These are phyloP conservation scores for Aspergillus pseudoglaucus DNA, from an alignment of 2,329 filamentous ascomycete species.

Conservation along the genomic window DNA sequence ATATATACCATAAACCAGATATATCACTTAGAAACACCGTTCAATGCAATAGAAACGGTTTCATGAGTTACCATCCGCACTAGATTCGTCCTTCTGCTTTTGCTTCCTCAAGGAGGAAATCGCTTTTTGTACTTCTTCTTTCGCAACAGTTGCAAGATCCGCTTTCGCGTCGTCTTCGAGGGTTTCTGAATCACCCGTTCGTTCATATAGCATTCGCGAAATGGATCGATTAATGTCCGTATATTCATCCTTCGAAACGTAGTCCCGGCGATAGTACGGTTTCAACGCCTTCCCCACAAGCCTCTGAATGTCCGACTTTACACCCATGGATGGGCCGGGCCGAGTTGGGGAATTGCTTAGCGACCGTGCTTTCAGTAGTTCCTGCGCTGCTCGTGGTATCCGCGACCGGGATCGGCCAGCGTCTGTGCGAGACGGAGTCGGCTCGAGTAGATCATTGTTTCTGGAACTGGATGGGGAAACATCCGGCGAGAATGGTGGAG, in stretches of 20 bases:
- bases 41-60: slow-evolving; percentile 9
- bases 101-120: slow-evolving; percentile 41
- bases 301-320: slow-evolving; percentile 81
- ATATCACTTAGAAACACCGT: slow-evolving; percentile 15
- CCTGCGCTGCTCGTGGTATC: slow-evolving; percentile 17
- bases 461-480: slow-evolving; percentile 60
- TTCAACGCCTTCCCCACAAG: slow-evolving; percentile 80
- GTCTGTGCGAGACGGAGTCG: slow-evolving; percentile 8
- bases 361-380: slow-evolving; percentile 34
- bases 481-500: slow-evolving; percentile 57
- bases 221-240: slow-evolving; percentile 86
- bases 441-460: slow-evolving; percentile 19
- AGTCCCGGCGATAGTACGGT: slow-evolving; percentile 72
- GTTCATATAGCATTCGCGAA: slow-evolving; percentile 78
- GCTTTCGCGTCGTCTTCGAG: slow-evolving; percentile 61
- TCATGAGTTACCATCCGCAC: slow-evolving; percentile 13
- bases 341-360: slow-evolving; percentile 64
- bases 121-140: slow-evolving; percentile 70
- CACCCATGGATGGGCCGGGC: slow-evolving; percentile 63
- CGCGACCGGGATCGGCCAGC: slow-evolving; percentile 15
- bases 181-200: slow-evolving; percentile 48
- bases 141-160: slow-evolving; percentile 69
- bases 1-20: slow-evolving; percentile 10
- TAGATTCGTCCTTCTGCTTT: slow-evolving; percentile 12
- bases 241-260: slow-evolving; percentile 82